Evolutionary conservation across 2,329 filamentous ascomycete species (phyloP), one percentile per base, ranked within the genome.

Genomic region (Aureobasidium namibiae): DNA sequence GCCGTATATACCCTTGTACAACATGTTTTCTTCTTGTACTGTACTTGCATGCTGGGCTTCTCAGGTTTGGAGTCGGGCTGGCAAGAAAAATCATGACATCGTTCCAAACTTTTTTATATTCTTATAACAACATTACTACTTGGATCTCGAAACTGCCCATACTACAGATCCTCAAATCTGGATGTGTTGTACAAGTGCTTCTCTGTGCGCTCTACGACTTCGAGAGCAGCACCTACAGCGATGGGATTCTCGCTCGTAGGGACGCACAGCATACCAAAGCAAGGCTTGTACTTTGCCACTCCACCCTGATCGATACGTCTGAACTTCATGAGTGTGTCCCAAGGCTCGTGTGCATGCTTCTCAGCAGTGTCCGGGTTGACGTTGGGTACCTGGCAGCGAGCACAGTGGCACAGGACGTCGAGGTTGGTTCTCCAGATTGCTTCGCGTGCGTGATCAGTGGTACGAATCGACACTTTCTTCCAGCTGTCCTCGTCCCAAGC

Each of bases 211-310:
- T 80, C 78, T 61, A 78, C 70, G 3, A 85, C 80, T 65, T 84
- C 79, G 61, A 87, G 71, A 65, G 70, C 75, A 77, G 82, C 83
- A 0, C 84, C 84, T 11, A 86, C 79, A 60, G 75, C 74, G 10
- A 87, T 66, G 49, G 73, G 67, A 0, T 81, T 82, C 62, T 84
- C 80, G 44, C 73, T 75, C 61, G 78, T 74, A 16, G 84, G 83
- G 56, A 81, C 80, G 67, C 82, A 80, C 65, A 86, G 68, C 84
- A 87, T 86, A 1, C 84, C 84, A 74, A 86, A 86, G 64, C 83
- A 85, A 41, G 84, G 84, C 72, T 86, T 86, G 63, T 75, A 86
- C 70, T 77, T 85, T n/a, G 71, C 71, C 26, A 82, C 76, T 0
- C 82, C 82, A 0, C 83, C 83, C 64, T 79, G 73, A 66, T 86